Evolutionary conservation across 1,139 yeast genomes (phyloP), one percentile per base, ranked within the genome.

Genomic region (Candida tropicalis): DNA sequence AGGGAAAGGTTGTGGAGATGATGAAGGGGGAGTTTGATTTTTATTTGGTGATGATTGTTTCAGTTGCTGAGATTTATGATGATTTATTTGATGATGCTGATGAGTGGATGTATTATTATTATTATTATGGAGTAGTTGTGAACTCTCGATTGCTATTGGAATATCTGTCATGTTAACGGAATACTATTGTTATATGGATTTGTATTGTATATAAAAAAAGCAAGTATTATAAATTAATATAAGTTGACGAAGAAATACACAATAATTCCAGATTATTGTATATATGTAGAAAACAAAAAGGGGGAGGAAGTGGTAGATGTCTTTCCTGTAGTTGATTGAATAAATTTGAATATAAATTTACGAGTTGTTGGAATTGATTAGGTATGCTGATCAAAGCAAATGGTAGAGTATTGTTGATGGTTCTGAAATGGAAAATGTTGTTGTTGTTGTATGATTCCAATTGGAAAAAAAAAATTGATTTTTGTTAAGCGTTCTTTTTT

Each of bases 211-310:
- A n/a, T 16, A 29, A 29, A 16, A 20, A 22, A 33, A 33, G 27
- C 17, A 33, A 33, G 16, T n/a, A n/a, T n/a, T n/a, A n/a, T n/a
- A n/a, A n/a, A n/a, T n/a, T n/a, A n/a, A n/a, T n/a, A n/a, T n/a
- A n/a, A n/a, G n/a, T n/a, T n/a, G n/a, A n/a, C n/a, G n/a, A n/a
- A n/a, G n/a, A n/a, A n/a, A n/a, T n/a, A n/a, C n/a, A 20, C 43
- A 43, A 40, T 43, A 43, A 43, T 34, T 22, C 46, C 43, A 39
- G 46, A 35, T 43, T 43, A 43, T 38, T 40, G 46, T 36, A 8
- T n/a, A n/a, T n/a, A n/a, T n/a, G n/a, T n/a, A n/a, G n/a, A n/a
- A n/a, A n/a, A n/a, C n/a, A n/a, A n/a, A n/a, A n/a, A n/a, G n/a
- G n/a, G n/a, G n/a, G n/a, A n/a, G n/a, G n/a, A n/a, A n/a, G n/a